Evolutionary conservation across 108 stramenopile genomes (phyloP), one percentile per base, ranked within the genome.

Genomic region (Nitzschia palea): DNA sequence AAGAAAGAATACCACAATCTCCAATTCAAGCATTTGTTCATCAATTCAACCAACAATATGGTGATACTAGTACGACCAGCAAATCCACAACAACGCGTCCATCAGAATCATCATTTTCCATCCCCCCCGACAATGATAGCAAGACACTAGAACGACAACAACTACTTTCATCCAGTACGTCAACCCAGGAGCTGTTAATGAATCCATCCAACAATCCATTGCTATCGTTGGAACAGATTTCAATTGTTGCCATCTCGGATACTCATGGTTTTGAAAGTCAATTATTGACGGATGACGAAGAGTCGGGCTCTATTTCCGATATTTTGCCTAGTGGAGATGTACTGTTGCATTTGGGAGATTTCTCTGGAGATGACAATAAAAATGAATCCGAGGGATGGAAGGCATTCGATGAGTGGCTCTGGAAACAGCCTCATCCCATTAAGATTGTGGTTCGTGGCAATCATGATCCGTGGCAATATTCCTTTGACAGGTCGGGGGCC

Each of bases 401-500:
- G 9, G 54, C 37, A 10, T 80, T 91, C 35, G 90, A 91, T 62
- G 29, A 57, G 0, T 91, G 80, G 64, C 54, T 91, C 12, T 81
- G 85, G 2, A 68, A 75, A 37, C 87, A 88, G 67, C 71, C 86
- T 27, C 79, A 84, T 18, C 56, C 33, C 33, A 82, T 87, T 67
- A 88, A 91, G 64, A 83, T 91, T 64, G 79, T 91, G 1, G 55
- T 91, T 32, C 76, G 86, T 48, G 90, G 90, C 23, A 91, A 91
- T 73, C 90, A 91, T 64, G 90, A 91, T 77, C 85, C 90, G 10
- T 57, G 71, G 12, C 44, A 56, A 36, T 66, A 60, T 9, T 12
- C 58, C 4, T 83, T 85, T 33, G 73, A 76, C 0, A 25, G 31
- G 0, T 87, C 86, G 2, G 76, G 80, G 28, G 89, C 86, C 18